Base-by-base conservation (phyloP, 768 basidiomycete genomes). In the Mrakia blollopis region DNA sequence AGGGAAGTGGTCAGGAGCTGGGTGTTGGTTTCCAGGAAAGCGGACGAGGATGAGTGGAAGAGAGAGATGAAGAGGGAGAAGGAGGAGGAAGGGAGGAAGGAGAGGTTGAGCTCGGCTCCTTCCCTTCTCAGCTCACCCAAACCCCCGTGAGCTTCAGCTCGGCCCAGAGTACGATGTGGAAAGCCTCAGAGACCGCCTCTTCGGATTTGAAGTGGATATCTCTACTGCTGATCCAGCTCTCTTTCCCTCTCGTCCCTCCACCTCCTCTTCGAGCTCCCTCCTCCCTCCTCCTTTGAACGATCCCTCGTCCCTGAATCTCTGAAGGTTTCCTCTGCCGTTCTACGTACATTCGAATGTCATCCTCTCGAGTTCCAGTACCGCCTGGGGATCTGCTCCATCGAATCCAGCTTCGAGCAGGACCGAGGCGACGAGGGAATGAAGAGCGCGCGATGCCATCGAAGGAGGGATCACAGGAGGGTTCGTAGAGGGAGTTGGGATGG, bases 361-460 rank as follows among this genome's bases (percentile, higher is more conserved):
- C 23, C 60, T 41, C 52, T 72, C 72, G 18, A 72, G 25, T 32
- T 72, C 72, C 13, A 72, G 52, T 30, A 72, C 60, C 9, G 60
- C 72, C 32, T 41, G 50, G 3, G 72, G 30, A 32, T 72, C 50
- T 14, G 72, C 72, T 60, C 54, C 72, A n/a, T 72, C 54, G 52
- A 72, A 72, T 35, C 72, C 72, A 10, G 72, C 39, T 8, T 72
- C 54, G n/a, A 35, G 47, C 14, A 72, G 72, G 30, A 72, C 72
- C 1, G 72, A 72, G 7, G 72, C 72, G 0, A 72, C 60, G 50
- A 72, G 72, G 28, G 28, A 72, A 21, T 72, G 72, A 28, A 72
- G 52, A 41, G 72, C 50, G 60, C 39, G 72, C 25, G 72, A 72
- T 6, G 72, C 72, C 32, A 32, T 47, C 11, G 52, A 72, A 35